Base-by-base conservation (phyloP, 2,329 filamentous ascomycete species). In the Sporothrix globosa region DNA sequence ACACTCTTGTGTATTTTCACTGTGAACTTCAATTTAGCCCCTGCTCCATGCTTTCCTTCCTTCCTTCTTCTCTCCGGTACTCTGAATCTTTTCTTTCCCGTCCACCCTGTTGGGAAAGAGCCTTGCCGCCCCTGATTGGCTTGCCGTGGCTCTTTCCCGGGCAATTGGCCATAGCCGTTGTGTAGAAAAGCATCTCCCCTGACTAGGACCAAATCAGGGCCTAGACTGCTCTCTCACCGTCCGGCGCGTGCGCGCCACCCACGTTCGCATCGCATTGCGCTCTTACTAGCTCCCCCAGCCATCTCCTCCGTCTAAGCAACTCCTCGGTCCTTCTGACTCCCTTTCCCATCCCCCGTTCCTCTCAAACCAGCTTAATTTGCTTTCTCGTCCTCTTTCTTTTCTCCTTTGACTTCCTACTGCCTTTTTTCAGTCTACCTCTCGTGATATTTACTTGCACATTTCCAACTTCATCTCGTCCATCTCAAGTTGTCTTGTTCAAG, bases 221-320 rank as follows among this genome's bases (percentile, higher is more conserved):
- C 44, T 34, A 50, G 61, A 50, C 39, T 46, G 52, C 17, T 4
- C 34, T 34, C 30, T 60, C 44, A 30, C 44, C 41, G 41, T 63
- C 27, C 44, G 61, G 41, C 61, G 44, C 61, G 14, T 27, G 58
- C 58, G 39, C 58, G 24, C 58, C 10, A 44, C 39, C 34, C 39
- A 46, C 58, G 41, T 65, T 27, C 61, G 61, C 61, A 65, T 65
- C 61, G 44, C 61, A 34, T 50, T 48, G 44, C 61, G 21, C 24
- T 30, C 44, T 30, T 52, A 27, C 27, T 66, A 24, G 21, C 73
- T 67, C 72, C 71, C 70, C 70, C 71, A 60, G 71, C 71, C 71
- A 68, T 68, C 66, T 53, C 30, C 56, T 60, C 56, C 56, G 34
- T 61, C n/a, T 24, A 21, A 4, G 48, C 48, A 68, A 39, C 48